phyloP scores from a whole-genome alignment of 306 rosid species.

The Castanea mollissima region DNA sequence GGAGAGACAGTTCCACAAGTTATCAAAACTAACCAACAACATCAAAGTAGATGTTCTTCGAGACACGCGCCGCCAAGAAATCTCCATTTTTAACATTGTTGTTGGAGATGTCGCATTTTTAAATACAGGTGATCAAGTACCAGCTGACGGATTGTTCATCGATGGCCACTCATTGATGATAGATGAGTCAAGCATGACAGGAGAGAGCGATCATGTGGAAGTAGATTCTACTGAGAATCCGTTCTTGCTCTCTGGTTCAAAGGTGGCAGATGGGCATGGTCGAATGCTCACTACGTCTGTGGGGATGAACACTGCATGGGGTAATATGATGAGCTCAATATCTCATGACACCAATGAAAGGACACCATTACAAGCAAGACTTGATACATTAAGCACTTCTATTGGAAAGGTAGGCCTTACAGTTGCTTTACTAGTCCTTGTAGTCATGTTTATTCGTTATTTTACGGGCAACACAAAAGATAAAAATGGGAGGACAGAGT shows the following conservation, averaged over 20 bases:
- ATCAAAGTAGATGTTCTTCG: conserved; percentile 63
- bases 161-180: conserved; percentile 67
- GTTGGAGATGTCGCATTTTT: conserved; percentile 73
- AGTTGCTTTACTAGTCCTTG: conserved; percentile 77
- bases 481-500: conserved; percentile 45
- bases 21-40: conserved; percentile 72
- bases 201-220: conserved; percentile 83
- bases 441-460: conserved; percentile 70
- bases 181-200: conserved; percentile 93
- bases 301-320: conserved; percentile 86
- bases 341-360: conserved; percentile 52
- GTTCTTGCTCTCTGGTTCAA: conserved; percentile 79
- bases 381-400: conserved; percentile 67
- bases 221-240: conserved; percentile 46
- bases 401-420: conserved; percentile 88
- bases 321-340: conserved; percentile 88
- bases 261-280: conserved; percentile 69
- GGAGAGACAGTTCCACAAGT: conserved; percentile 68
- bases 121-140: conserved; percentile 78
- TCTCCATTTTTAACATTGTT: conserved; percentile 67
- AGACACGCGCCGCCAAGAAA: conserved; percentile 48
- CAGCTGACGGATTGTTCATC: conserved; percentile 80
- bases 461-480: conserved; percentile 68
- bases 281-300: conserved; percentile 75
- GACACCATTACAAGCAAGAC: conserved; percentile 83